Evolutionary conservation across 2,329 filamentous ascomycete species (phyloP), one percentile per base, ranked within the genome.

Genomic region (Fusarium gaditjirri): DNA sequence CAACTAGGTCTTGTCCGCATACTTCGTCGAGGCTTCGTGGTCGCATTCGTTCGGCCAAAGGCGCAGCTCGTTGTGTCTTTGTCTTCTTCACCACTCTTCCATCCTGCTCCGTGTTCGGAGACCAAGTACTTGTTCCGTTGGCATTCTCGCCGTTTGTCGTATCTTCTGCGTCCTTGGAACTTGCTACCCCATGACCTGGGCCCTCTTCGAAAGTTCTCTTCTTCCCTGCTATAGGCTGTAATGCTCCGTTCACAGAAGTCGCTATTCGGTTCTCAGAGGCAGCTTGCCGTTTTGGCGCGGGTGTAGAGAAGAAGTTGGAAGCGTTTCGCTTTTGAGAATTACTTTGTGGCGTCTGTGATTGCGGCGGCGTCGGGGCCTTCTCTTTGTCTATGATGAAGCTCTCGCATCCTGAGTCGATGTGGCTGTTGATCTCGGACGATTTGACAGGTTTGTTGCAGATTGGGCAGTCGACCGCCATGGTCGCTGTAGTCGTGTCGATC

Each of bases 1-100:
- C 95, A 4, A 99, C 95, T 1, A 99, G 89, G 47, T 97, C 94
- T 82, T 99, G 96, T 1, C 96, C 96, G 72, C 87, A 94, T 6
- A 98, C 93, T 21, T 97, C 92, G 77, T 98, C 93, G 12, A 99
- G 87, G 2, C 87, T 93, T 61, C 86, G 87, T 4, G 96, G 96
- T 8, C 96, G 90, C 94, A 98, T 97, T 35, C 95, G 92, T 82
- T 99, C 96, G 5, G 96, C 95, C 23, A 99, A 85, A 2, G 96
- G 96, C 13, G 94, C 94, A 2, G 91, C 90, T 76, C 91, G 90
- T 63, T 90, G 88, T 39, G 86, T 88, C 82, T 93, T 94, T 19
- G 87, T 84, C 78, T 91, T 92, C 80, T 95, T 94, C 8, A 84
- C 73, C 13, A 84, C 77, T 19, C 86, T 82, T 31, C 83, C 83